Base-by-base conservation (phyloP, 345 rosid species). In the Geranium rotundifolium region DNA sequence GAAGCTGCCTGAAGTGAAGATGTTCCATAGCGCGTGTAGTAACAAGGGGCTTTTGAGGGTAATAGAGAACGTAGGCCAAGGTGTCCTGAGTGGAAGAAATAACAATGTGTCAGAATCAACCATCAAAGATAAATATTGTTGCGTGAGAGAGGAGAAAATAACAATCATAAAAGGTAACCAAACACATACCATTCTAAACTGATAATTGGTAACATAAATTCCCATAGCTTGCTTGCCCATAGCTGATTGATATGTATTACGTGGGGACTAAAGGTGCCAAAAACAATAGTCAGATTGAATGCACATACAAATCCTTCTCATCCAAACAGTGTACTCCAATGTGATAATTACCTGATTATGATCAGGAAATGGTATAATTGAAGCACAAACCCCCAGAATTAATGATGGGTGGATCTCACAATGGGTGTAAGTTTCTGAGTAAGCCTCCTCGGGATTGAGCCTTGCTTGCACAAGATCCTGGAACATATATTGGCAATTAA, bases 201-300 rank as follows among this genome's bases (percentile, higher is more conserved):
- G 99, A 82, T 86, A 93, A 73, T 93, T 93, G 30, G 99, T 93
- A 66, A 93, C 99, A 63, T 93, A 93, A 54, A 93, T 88, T 68
- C 99, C 99, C 97, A 93, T 90, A 52, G 99, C 97, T 85, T 93
- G 99, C 82, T 93, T 93, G 55, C 99, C 99, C 97, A 93, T 93
- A 31, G 99, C 97, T 54, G 99, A 93, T 75, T 93, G 99, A 73
- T 93, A 93, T 0, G 97, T 93, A 71, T 93, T 93, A 90, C 99
- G 96, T 1, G 96, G 97, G 58, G 99, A 93, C 99, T 93, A 75
- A 58, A 39, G 3, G 50, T 69, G 76, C 50, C 69, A 70, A 69
- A 4, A 72, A 54, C 5, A 71, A 67, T 16, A 65, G 69, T 59
- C 27, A 55, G 58, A 64, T 15, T 12, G 1, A 59, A 70, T 15